Evolutionary conservation across 768 basidiomycete genomes (phyloP).

Genomic region (Leccinum barrowsii): DNA sequence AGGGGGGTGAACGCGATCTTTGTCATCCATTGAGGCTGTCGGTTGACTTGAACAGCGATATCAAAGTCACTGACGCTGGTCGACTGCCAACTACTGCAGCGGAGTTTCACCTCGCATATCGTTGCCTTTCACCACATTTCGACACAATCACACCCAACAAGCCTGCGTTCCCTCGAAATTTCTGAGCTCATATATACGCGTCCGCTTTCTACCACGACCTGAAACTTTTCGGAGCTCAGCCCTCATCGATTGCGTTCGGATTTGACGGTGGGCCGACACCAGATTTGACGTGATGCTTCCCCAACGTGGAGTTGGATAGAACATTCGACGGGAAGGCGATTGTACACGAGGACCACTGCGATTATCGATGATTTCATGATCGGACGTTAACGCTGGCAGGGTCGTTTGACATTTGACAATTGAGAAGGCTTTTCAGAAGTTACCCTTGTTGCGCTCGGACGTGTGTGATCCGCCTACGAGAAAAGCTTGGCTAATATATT

Average conservation of each 20-base stretch:
- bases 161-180: no score
- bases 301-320: neutral
- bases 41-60: no score
- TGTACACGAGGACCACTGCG: neutral
- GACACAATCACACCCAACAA: no score
- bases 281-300: neutral
- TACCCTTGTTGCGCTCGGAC: no score
- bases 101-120: neutral
- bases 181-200: neutral
- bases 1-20: constrained; percentile 15
- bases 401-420: neutral
- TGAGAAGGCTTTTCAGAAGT: no score
- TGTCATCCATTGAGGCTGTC: constrained; percentile 9
- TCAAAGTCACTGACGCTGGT: neutral
- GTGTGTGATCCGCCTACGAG: no score
- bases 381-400: neutral
- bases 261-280: neutral
- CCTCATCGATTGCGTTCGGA: neutral
- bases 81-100: neutral
- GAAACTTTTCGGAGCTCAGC: neutral
- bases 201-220: neutral
- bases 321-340: neutral
- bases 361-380: neutral
- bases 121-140: neutral
- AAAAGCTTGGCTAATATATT: no score